A percentile compares a stretch with the other conserved stretches of the same genome.
These are phyloP conservation scores for Forsythia suspensa DNA, from an alignment of 257 asterid species.

Conservation along the genomic window DNA sequence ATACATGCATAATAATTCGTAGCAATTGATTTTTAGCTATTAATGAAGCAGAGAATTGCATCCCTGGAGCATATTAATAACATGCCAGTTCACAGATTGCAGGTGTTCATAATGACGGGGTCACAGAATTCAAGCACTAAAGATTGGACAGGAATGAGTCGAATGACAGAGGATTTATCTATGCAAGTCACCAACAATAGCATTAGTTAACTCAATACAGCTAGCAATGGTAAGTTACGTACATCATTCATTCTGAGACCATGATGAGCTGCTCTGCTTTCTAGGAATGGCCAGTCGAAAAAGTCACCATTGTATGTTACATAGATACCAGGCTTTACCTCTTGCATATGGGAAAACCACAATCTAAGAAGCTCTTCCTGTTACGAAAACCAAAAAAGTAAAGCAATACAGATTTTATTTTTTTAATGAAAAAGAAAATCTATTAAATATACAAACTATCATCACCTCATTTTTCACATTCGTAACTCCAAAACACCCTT, in stretches of 20 bases:
- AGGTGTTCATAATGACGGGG: neutral
- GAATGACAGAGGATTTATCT: constrained; percentile 9
- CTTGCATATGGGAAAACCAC: constrained; percentile 97
- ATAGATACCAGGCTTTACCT: constrained; percentile 88
- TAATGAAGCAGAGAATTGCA: neutral
- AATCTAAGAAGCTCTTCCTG: constrained; percentile 83
- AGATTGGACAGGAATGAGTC: neutral
- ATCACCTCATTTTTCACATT: constrained; percentile 92
- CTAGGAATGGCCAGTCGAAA: constrained; percentile 99
- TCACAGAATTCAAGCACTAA: constrained; percentile 9
- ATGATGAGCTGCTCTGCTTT: constrained; percentile 82
- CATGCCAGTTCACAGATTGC: constrained; percentile 1
- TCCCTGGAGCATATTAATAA: neutral
- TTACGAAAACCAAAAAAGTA: constrained; percentile 24
- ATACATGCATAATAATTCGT: constrained; percentile 2
- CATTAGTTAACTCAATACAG: constrained; percentile 18
- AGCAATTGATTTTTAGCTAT: constrained; percentile 10
- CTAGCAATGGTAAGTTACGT: constrained; percentile 30
- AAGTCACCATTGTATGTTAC: constrained; percentile 98
- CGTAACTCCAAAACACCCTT: constrained; percentile 83
- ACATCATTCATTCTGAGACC: constrained; percentile 80
- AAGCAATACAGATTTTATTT: constrained; percentile 2
- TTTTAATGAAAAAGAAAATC: neutral
- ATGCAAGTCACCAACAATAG: constrained; percentile 1
- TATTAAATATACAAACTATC: constrained; percentile 13